A percentile compares a stretch with the other conserved stretches of the same genome.
Evolutionary conservation across 2,329 filamentous ascomycete genomes (phyloP).

Genomic region (Colletotrichum karsti): DNA sequence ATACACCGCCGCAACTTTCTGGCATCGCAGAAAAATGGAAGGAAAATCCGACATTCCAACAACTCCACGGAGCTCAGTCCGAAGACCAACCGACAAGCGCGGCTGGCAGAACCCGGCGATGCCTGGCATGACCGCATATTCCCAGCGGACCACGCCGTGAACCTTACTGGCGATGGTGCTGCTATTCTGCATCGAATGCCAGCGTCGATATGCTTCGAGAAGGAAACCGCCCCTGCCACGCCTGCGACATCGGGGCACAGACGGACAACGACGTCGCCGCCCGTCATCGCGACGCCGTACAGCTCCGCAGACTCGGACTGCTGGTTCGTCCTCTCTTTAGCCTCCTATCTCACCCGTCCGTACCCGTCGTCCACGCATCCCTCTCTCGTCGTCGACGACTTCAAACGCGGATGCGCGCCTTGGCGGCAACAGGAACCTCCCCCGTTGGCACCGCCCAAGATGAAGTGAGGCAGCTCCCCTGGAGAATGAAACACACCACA

Average conservation of each 20-base stretch:
- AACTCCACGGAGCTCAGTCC: not conserved
- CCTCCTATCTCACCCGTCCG: not conserved
- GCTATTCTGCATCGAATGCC: not conserved
- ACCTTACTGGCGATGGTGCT: not conserved
- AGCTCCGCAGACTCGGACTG: slow-evolving; percentile 1
- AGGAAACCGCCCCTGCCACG: not conserved
- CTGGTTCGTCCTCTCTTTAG: slow-evolving; percentile 22
- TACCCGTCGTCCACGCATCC: not conserved
- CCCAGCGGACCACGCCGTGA: slow-evolving; percentile 8
- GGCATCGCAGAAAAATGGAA: not conserved
- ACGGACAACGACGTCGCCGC: not conserved
- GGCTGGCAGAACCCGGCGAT: not conserved
- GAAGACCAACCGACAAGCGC: not conserved
- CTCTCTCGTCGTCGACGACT: not conserved
- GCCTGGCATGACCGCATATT: slow-evolving; percentile 1
- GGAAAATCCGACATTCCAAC: not conserved
- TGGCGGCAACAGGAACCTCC: not conserved
- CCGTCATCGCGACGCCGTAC: not conserved
- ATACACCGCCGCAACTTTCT: not conserved
- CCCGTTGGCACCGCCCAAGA: not conserved
- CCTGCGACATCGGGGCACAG: not conserved
- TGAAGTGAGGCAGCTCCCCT: slow-evolving; percentile 10
- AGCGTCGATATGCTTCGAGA: slow-evolving; percentile 13
- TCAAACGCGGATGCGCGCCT: slow-evolving; percentile 4
- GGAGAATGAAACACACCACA: slow-evolving; percentile 18